Base-by-base conservation (phyloP, 768 basidiomycete genomes). In the Leccinum variicolor region DNA sequence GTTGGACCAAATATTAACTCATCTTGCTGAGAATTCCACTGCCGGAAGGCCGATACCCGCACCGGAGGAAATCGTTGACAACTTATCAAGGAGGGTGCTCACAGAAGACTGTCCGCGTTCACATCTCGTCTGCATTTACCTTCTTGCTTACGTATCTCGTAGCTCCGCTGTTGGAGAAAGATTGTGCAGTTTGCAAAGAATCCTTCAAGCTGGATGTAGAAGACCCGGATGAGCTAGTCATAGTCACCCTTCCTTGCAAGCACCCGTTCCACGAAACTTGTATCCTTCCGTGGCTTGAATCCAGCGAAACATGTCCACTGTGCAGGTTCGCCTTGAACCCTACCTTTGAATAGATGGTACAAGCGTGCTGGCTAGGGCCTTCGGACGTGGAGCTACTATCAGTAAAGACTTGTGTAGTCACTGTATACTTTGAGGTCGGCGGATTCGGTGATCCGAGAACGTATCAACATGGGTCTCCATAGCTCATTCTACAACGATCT, bases 241-340 rank as follows among this genome's bases (percentile, higher is more conserved):
- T 93, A 28, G 77, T 92, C n/a, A 87, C 86, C 2, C 79, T 97
- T 25, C 94, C 94, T 6, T 97, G 95, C 80, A 83, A 84, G 55
- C 95, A 97, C 69, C 82, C 92, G 14, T 98, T 95, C 79, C 95
- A 97, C 67, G 82, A 88, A 62, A 83, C 85, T 26, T 97, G 95
- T 68, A 90, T 98, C 60, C 62, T 90, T 28, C 94, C 94, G 0
- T 98, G 95, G 96, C 77, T 98, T 9, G 92, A 90, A 69, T 85
- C 86, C 1, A 95, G 89, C 64, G 95, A 92, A 4, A 96, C 95
- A 15, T 98, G 96, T 75, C 96, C 95, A n/a, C 93, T 95, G 9
- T 98, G 94, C 79, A 81, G 91, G 89, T 89, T 68, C 21, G 83
- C 33, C n/a, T 48, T n/a, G 7, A 28, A 11, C 13, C 0, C 50